Evolutionary conservation across 2,329 filamentous ascomycete species (phyloP).

Genomic region (Aspergillus neotritici): DNA sequence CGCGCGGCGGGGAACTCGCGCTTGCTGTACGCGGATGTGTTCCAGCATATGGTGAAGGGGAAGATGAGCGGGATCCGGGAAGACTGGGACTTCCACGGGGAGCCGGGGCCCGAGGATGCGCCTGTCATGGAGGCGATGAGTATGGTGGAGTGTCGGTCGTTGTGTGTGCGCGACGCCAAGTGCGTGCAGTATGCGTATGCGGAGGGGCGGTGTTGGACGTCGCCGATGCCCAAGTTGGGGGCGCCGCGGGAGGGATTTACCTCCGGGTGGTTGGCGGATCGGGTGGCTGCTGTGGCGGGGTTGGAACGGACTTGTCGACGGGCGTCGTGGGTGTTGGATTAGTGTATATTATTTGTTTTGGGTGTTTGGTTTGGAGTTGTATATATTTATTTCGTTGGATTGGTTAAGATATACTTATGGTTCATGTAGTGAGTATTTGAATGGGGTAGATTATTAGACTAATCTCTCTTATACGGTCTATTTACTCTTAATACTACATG

Average conservation of each 20-base stretch:
- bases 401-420: no score
- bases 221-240: neutral
- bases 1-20: constrained; percentile 15
- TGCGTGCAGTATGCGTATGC: constrained; percentile 7
- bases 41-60: constrained; percentile 18
- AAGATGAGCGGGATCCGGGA: constrained; percentile 7
- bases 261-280: constrained; percentile 5
- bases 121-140: neutral
- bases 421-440: no score
- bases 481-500: no score
- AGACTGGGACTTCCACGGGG: constrained; percentile 21
- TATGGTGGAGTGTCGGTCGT: constrained; percentile 1
- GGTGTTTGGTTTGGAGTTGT: no score
- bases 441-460: no score
- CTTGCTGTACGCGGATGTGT: constrained; percentile 24
- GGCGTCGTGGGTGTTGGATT: no score
- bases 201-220: constrained; percentile 4
- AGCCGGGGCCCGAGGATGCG: constrained; percentile 5
- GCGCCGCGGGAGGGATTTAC: neutral
- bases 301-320: no score
- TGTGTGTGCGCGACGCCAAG: neutral
- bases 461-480: no score
- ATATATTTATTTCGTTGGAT: no score
- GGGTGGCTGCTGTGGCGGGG: neutral
- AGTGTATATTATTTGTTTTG: no score